These are phyloP conservation scores for Penicillium paradoxum DNA, from an alignment of 495 filamentous ascomycete species.

Conservation along the genomic window DNA sequence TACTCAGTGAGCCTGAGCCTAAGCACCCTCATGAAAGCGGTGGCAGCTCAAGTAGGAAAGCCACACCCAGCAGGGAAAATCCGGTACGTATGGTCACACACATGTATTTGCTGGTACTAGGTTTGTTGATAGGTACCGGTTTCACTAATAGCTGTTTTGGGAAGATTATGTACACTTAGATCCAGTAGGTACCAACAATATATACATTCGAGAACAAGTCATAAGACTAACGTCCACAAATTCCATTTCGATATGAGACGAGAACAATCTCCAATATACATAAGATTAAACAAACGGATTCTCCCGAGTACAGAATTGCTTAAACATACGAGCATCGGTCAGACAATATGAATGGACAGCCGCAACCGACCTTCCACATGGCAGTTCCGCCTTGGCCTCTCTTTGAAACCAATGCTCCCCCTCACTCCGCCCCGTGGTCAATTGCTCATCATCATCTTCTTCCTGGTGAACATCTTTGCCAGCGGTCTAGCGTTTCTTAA, in stretches of 20 bases:
- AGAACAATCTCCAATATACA: no score
- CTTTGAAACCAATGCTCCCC: conserved; percentile 17
- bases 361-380: conserved; percentile 8
- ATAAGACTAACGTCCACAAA: no score
- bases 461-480: conserved; percentile 17
- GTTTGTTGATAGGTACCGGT: no score
- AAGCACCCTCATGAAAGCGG: not conserved
- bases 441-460: conserved; percentile 16
- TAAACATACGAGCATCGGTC: not conserved
- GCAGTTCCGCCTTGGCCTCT: conserved; percentile 9
- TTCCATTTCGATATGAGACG: no score
- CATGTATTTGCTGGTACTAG: no score
- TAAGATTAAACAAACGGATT: no score
- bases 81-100: not conserved
- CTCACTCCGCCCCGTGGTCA: conserved; percentile 18
- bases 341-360: not conserved
- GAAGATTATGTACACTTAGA: no score
- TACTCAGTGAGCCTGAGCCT: not conserved
- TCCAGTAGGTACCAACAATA: no score
- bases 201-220: no score
- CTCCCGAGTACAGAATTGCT: no score
- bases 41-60: not conserved
- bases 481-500: conserved; percentile 19
- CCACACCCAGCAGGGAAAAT: not conserved
- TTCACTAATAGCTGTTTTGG: no score